Evolutionary conservation across 495 filamentous ascomycete species (phyloP), one percentile per base, ranked within the genome.

Genomic region (Podospora appendiculata): DNA sequence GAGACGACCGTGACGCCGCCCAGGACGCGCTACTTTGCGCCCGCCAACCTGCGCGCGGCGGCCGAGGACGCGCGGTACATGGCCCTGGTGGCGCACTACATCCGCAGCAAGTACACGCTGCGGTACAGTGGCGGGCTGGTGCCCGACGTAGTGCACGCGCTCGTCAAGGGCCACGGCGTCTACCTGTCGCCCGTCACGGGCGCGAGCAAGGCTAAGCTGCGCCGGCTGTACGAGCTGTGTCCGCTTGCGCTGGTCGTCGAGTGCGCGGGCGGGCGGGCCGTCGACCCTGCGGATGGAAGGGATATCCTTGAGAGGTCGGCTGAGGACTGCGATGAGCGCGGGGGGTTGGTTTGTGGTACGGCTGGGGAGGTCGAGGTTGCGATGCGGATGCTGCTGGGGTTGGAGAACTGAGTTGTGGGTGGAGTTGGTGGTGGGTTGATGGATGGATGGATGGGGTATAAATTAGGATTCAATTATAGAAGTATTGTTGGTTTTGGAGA

Each of bases 81-180:
- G 59, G 18, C 35, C 0, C 59, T 80, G 1, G 59, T 80, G 8
- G 59, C 60, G 25, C 51, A 64, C 8, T 78, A 65, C 47, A 66
- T 79, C 25, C 17, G 45, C 19, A 52, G 70, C 32, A 63, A 64
- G 44, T 79, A 77, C 52, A 79, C 76, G 8, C 57, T 80, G 41
- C 65, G 77, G 4, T 80, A 79, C 50, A 66, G 70, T 49, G 76
- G 76, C 4, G 77, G 77, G 0, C 53, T 80, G 43, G 77, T 80
- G 5, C 77, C 77, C 3, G 77, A 80, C 55, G 58, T 80, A 0
- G 75, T 73, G 41, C 76, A 79, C 19, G 65, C 71, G 42, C 55
- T 80, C 8, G 70, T 76, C 14, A 77, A 79, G 58, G 76, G 77
- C 0, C 71, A 79, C 32, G 77, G 76, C 4, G 56, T 79, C 7